A percentile compares a stretch with the other conserved stretches of the same genome.
These are phyloP conservation scores for Cutaneotrichosporon sp. DNA, from an alignment of 1,284 basidiomycete genomes.

Conservation along the genomic window DNA sequence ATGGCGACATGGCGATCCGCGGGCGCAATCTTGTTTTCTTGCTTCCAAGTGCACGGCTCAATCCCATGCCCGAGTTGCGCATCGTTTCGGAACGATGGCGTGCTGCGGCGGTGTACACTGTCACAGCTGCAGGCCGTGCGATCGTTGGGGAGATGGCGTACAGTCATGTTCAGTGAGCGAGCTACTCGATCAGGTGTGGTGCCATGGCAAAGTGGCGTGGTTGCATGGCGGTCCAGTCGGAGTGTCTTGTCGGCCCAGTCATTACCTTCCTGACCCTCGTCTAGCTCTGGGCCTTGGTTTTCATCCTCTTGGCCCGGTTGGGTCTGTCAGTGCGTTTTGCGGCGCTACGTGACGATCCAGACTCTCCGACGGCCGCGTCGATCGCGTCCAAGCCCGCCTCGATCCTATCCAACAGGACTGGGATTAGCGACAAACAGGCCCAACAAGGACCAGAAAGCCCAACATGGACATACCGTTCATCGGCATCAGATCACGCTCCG, in stretches of 20 bases:
- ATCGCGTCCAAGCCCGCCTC: constrained; percentile 13
- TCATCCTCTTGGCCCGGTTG: constrained; percentile 10
- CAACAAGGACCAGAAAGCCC: no score
- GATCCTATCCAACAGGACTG: constrained; percentile 18
- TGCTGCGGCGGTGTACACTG: not conserved
- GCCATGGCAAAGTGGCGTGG: no score
- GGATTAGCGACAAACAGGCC: constrained; percentile 5
- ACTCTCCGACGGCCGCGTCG: not conserved
- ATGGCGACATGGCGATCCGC: not conserved
- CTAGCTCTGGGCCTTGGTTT: not conserved
- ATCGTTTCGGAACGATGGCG: not conserved
- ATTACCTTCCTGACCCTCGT: no score
- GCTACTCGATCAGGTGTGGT: no score
- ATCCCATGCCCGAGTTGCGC: not conserved
- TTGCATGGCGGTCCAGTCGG: no score
- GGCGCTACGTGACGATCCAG: constrained; percentile 1
- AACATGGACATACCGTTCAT: constrained; percentile 11
- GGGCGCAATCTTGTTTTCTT: not conserved
- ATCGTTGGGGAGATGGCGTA: no score
- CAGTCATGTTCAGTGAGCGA: no score
- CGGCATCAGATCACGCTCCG: constrained; percentile 8
- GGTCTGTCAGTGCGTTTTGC: not conserved
- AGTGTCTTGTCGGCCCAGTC: no score
- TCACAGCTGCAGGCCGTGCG: no score
- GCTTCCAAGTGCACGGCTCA: not conserved